These are phyloP conservation scores for Hsuehochloa calcarea DNA, from an alignment of 176 grass and related monocot genomes.

Conservation along the genomic window DNA sequence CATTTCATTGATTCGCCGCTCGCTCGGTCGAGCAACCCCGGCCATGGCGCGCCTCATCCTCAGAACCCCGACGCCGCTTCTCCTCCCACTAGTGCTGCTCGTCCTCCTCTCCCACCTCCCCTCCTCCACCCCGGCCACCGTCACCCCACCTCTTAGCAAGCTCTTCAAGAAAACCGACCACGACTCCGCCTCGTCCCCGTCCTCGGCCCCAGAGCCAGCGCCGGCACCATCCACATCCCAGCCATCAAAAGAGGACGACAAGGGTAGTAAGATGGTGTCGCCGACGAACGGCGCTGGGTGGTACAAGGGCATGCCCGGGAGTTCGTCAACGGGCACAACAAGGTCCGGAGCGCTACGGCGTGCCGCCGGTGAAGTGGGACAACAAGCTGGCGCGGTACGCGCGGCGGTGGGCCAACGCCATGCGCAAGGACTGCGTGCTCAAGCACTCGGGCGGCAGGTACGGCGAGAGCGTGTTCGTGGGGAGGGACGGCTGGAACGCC, in stretches of 20 bases:
- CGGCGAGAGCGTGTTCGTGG: constrained; percentile 31
- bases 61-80: neutral
- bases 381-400: constrained; percentile 26
- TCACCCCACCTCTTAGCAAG: neutral
- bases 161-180: neutral
- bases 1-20: too few species aligned
- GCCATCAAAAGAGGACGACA: neutral
- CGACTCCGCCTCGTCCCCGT: too few species aligned
- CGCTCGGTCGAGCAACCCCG: too few species aligned
- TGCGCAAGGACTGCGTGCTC: constrained; percentile 22
- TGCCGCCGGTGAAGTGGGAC: constrained; percentile 18
- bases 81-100: neutral
- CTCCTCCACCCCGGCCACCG: neutral
- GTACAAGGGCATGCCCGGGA: constrained; percentile 43
- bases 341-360: constrained; percentile 17
- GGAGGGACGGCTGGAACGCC: constrained; percentile 19
- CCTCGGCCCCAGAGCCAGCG: neutral
- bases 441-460: neutral
- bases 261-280: neutral
- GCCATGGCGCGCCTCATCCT: neutral
- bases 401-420: constrained; percentile 28
- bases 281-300: neutral
- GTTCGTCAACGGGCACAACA: constrained; percentile 41
- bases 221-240: neutral
- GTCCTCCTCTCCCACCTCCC: neutral